Base-by-base conservation (phyloP, 805 yeast species). In the Hanseniaspora meyeri region DNA sequence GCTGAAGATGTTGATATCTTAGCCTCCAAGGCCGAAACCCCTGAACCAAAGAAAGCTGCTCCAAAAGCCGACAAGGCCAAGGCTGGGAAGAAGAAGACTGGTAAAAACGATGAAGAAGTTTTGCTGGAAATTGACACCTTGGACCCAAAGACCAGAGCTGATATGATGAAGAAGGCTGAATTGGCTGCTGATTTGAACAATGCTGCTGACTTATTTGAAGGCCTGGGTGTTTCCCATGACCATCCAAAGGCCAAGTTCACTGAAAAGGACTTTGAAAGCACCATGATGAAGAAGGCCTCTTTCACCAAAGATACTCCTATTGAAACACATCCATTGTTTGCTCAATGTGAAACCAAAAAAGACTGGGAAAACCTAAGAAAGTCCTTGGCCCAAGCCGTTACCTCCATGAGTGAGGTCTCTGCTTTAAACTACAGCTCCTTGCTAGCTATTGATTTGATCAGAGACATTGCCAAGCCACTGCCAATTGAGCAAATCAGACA, bases 121-220 rank as follows among this genome's bases (percentile, higher is more conserved):
- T 65, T 76, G 50, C 63, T 79, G 64, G 85, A 81, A 48, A 76
- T 85, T 60, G 91, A 85, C 59, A 73, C 73, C 17, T 78, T 85
- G 43, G 95, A 87, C 68, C 85, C 80, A 61, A 75, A 74, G 60
- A 82, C 91, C n/a, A 77, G 87, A 65, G 79, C 74, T 62, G 89
- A 85, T 65, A 70, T 89, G 69, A 75, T 86, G 70, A 83, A 76
- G 65, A 75, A 84, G 68, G 95, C 93, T 20, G 95, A 91, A 71
- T 65, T 87, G 59, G 83, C 80, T 49, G 79, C 95, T 31, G 98
- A 91, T 72, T 75, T 91, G 69, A 87, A 87, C 70, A 87, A 87
- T 67, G 97, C 98, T 34, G 91, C 95, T 9, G 95, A 87, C 63
- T 74, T 91, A 63, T 88, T 91, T 67, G 95, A 89, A 36, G 88